Percentiles rank a stretch among this genome's conserved stretches.
Evolutionary conservation across 2,329 filamentous ascomycete species (phyloP).

Genomic region (Onygenales sp.): DNA sequence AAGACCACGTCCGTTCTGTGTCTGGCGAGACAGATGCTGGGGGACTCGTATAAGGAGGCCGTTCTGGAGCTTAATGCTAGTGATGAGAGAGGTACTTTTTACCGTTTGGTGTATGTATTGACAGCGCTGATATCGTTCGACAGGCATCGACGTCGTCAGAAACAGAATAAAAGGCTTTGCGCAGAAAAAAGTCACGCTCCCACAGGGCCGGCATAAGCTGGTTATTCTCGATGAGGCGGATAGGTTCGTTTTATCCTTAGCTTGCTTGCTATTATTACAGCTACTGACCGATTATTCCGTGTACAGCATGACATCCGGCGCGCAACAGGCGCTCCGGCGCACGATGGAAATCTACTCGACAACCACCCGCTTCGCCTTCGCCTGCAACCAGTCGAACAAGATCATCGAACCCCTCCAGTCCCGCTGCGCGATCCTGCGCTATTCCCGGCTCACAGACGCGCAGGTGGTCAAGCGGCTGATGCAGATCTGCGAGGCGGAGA

Average conservation of each 20-base stretch:
- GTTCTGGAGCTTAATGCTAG: conserved; percentile 94
- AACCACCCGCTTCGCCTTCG: conserved; percentile 94
- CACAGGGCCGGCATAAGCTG: conserved; percentile 82
- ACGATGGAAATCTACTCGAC: conserved; percentile 99
- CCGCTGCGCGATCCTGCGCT: conserved; percentile 89
- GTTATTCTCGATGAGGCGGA: conserved; percentile 98
- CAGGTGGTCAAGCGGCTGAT: conserved; percentile 85
- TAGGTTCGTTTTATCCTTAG: conserved; percentile 39
- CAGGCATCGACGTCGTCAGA: conserved; percentile 90
- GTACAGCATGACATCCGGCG: conserved; percentile 78
- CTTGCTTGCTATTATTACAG: background rate
- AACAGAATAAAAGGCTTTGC: conserved; percentile 98
- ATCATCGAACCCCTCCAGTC: conserved; percentile 99
- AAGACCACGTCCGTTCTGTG: conserved; percentile 96
- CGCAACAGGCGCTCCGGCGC: conserved; percentile 84
- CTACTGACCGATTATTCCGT: background rate
- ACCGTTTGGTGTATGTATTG: background rate
- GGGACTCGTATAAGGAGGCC: conserved; percentile 92
- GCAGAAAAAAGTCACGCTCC: conserved; percentile 96
- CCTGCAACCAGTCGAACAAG: conserved; percentile 98
- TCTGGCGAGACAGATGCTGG: conserved; percentile 80
- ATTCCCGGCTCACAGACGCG: conserved; percentile 81
- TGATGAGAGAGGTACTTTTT: conserved; percentile 66
- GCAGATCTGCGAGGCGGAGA: conserved; percentile 88
- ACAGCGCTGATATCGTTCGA: conserved; percentile 1